Conservation (phyloP, 2,329 filamentous ascomycete genomes). For the Tolypocladium guangdongense region DNA sequence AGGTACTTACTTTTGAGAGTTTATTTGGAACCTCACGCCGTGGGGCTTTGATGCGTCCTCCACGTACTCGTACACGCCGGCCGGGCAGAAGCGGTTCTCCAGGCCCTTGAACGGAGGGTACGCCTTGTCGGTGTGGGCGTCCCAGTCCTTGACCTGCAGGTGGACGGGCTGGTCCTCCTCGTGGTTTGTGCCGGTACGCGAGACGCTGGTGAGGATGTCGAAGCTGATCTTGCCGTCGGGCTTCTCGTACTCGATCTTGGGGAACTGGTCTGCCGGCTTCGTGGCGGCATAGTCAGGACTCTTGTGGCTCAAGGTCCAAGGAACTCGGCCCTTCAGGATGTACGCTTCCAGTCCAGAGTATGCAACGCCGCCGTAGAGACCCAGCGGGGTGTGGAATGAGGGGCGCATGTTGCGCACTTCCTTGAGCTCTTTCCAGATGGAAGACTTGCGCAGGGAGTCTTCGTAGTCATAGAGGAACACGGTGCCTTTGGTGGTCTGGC, state of each 20-base stretch:
- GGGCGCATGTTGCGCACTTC: slow-evolving; percentile 97
- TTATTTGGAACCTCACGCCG: slow-evolving; percentile 95
- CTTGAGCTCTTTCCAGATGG: slow-evolving; percentile 88
- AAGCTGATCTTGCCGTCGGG: slow-evolving; percentile 92
- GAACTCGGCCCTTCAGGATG: slow-evolving; percentile 70
- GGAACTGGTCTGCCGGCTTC: slow-evolving; percentile 64
- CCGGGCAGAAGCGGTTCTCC: slow-evolving; percentile 94
- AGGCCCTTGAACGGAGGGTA: slow-evolving; percentile 85
- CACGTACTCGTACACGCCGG: slow-evolving; percentile 95
- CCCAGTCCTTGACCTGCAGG: slow-evolving; percentile 90
- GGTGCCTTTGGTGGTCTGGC: slow-evolving; percentile 45
- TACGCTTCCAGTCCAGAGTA: slow-evolving; percentile 93
- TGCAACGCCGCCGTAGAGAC: slow-evolving; percentile 77
- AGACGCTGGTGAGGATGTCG: slow-evolving; percentile 92
- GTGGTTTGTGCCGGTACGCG: slow-evolving; percentile 92
- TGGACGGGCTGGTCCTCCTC: slow-evolving; percentile 98
- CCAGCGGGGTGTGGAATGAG: slow-evolving; percentile 80
- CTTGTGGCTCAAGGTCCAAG: slow-evolving; percentile 88
- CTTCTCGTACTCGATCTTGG: slow-evolving; percentile 93
- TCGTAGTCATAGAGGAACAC: slow-evolving; percentile 95
- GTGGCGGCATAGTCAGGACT: slow-evolving; percentile 68
- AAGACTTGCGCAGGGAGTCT: slow-evolving; percentile 71
- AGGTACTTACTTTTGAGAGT: slow-evolving; percentile 78
- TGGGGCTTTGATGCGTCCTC: slow-evolving; percentile 80
- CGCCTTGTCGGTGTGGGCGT: slow-evolving; percentile 70